Evolutionary conservation across 805 yeast species (phyloP), one percentile per base, ranked within the genome.

Genomic region (Starmera amethionina): DNA sequence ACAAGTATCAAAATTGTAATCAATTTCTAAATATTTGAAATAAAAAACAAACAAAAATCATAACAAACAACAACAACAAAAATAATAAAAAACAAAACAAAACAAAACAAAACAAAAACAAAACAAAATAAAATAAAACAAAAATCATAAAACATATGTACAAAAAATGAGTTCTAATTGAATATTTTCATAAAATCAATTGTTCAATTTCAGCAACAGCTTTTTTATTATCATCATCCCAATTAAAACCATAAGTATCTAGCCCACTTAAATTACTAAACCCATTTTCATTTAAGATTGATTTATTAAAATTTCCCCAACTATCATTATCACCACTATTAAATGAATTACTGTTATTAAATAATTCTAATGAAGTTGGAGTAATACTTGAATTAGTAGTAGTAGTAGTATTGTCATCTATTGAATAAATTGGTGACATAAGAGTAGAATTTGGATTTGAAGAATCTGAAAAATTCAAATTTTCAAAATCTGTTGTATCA

Each of bases 401-500:
- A 4, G 13, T 10, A 15, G 35, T 18, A 30, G 37, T 11, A 27
- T 44, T 47, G 6, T 14, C 18, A 29, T 44, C 47, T n/a, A 42
- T 37, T 22, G 47, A 43, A 30, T 43, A 45, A 7, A 45, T 46
- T 4, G 52, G 52, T 6, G 49, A 45, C 47, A 48, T 43, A 11
- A 46, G 22, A 1, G 52, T 41, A 8, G 50, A 47, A 5, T 37
- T 38, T 2, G 46, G 36, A 39, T 42, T 46, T 9, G 50, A 36
- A 22, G 27, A 22, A 35, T 48, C 52, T 35, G 46, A 45, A 31
- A 48, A 41, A 31, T 43, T 40, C 28, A 44, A 30, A 25, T 30
- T 38, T 22, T 48, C 51, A 10, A 48, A 22, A 3, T 44, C 48
- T 8, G 25, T 16, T 8, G 18, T 33, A n/a, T 16, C 35, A 11